Evolutionary conservation across 495 filamentous ascomycete species (phyloP).

Genomic region (Tetracladium setigerum): DNA sequence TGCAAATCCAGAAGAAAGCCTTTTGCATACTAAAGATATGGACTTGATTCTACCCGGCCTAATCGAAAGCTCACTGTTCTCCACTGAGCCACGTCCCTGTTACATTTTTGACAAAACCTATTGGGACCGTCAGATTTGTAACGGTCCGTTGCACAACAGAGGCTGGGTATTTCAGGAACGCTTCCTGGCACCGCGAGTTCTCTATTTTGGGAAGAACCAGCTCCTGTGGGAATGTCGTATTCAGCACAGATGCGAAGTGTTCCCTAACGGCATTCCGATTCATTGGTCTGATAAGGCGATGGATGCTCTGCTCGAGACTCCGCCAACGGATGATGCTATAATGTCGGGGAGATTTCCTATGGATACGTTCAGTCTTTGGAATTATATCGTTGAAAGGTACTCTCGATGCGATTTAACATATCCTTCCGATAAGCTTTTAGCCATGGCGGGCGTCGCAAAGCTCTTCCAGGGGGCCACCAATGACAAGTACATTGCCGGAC

Average conservation of each 20-base stretch:
- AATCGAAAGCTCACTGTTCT: neutral
- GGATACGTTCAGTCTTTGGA: neutral
- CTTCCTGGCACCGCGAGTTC: constrained; percentile 20
- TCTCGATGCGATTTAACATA: neutral
- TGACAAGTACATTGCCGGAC: constrained; percentile 8
- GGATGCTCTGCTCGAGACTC: no score
- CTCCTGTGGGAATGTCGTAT: constrained; percentile 27
- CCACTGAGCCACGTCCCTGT: neutral
- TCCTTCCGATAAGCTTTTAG: constrained; percentile 4
- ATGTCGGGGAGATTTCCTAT: neutral
- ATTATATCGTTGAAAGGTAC: neutral
- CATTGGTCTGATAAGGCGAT: no score
- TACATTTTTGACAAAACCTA: neutral
- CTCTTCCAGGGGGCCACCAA: neutral
- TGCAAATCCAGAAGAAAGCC: constrained; percentile 7
- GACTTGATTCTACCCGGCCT: neutral
- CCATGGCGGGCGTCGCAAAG: constrained; percentile 9
- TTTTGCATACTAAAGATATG: constrained; percentile 7
- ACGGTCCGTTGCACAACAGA: constrained; percentile 10
- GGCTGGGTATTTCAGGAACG: constrained; percentile 32
- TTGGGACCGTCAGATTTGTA: neutral
- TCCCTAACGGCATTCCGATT: constrained; percentile 7
- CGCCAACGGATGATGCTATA: neutral
- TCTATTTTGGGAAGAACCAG: constrained; percentile 23
- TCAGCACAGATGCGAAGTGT: constrained; percentile 23